Evolutionary conservation across 108 stramenopile species (phyloP).

Genomic region (Skeletonema tropicum): DNA sequence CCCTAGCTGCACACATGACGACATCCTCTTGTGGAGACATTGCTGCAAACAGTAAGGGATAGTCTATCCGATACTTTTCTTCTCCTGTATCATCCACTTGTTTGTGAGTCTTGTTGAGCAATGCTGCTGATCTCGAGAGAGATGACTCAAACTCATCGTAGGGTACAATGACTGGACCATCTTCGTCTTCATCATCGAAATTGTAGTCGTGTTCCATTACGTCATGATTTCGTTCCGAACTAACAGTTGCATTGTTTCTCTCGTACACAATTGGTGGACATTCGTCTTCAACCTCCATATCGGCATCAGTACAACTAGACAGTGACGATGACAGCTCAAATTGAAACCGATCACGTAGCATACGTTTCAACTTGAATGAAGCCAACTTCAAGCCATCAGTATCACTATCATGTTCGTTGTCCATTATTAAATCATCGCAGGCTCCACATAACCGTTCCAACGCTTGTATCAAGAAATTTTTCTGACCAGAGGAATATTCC

Average conservation of each 20-base stretch:
- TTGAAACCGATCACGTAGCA: constrained; percentile 5
- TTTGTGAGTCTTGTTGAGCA: neutral
- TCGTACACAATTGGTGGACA: neutral
- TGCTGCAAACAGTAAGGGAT: constrained; percentile 82
- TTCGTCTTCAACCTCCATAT: neutral
- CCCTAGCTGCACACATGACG: constrained; percentile 84
- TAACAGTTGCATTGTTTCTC: neutral
- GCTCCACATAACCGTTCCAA: constrained; percentile 41
- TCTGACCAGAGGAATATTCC: constrained; percentile 60
- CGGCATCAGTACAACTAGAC: neutral
- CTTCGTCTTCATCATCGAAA: constrained; percentile 62
- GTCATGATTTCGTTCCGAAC: neutral
- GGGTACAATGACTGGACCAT: constrained; percentile 76
- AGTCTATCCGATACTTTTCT: constrained; percentile 32
- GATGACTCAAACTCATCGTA: constrained; percentile 68
- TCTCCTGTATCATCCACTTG: neutral
- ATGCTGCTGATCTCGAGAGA: constrained; percentile 46
- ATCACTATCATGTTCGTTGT: constrained; percentile 1
- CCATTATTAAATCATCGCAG: constrained; percentile 19
- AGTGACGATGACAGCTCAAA: neutral
- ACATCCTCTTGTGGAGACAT: constrained; percentile 76
- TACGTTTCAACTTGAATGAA: neutral
- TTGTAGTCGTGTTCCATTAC: neutral
- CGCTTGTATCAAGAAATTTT: constrained; percentile 72
- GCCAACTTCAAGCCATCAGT: constrained; percentile 1